Conservation (phyloP, 2,329 filamentous ascomycete genomes). For the Zymoseptoria crescenta region DNA sequence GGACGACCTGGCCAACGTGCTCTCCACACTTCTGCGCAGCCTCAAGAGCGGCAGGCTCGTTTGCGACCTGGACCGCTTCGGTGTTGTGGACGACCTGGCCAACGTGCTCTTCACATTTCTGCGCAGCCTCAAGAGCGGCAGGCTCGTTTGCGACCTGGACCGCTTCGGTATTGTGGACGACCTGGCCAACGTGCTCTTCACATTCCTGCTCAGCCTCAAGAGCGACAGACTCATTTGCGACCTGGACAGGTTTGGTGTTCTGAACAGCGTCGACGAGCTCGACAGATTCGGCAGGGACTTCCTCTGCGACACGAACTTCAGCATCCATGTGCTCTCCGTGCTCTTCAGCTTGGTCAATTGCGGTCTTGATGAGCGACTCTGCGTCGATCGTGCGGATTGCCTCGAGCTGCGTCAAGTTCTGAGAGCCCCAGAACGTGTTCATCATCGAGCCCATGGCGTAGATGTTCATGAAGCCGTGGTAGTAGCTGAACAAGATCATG, state of each 20-base stretch:
- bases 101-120: not conserved
- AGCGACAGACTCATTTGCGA: not conserved
- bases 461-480: conserved; percentile 51
- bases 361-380: conserved; percentile 1
- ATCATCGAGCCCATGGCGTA: conserved; percentile 45
- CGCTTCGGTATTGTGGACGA: no score
- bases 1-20: not conserved
- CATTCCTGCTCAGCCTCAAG: not conserved
- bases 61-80: not conserved
- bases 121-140: not conserved
- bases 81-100: no score
- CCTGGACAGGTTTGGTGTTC: not conserved
- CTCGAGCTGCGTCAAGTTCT: conserved; percentile 20
- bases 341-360: not conserved
- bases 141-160: not conserved
- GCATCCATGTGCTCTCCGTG: not conserved
- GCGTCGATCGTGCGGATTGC: conserved; percentile 9
- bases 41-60: not conserved
- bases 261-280: not conserved
- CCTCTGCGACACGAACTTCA: not conserved
- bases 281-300: not conserved
- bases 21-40: not conserved
- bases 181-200: not conserved
- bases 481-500: conserved; percentile 50
- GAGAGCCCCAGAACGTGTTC: conserved; percentile 26